A percentile compares a stretch with the other conserved stretches of the same genome.
Evolutionary conservation across 1,284 basidiomycete genomes (phyloP).

Genomic region (Meripilus lineatus): DNA sequence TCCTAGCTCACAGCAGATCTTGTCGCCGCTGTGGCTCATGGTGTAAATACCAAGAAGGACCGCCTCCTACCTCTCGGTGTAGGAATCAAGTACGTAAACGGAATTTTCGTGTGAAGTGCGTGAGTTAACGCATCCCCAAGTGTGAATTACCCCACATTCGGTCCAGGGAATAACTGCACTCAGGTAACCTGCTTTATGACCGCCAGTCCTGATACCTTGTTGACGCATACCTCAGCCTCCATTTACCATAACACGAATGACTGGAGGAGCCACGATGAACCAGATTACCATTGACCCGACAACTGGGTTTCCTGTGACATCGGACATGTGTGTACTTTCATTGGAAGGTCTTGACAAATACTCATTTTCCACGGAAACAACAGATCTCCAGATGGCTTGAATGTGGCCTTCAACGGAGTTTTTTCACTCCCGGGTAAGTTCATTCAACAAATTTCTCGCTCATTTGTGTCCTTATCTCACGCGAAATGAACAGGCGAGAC

Average conservation of each 20-base stretch:
- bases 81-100: constrained; percentile 19
- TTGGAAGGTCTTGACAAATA: neutral
- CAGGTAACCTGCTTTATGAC: constrained; percentile 10
- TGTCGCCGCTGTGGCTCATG: constrained; percentile 19
- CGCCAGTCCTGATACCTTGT: neutral
- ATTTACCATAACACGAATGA: constrained; percentile 23
- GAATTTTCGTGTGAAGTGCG: neutral
- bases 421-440: constrained; percentile 21
- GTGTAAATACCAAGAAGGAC: constrained; percentile 16
- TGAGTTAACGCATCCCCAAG: constrained; percentile 5
- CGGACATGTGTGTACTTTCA: constrained; percentile 15
- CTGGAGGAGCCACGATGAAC: constrained; percentile 19
- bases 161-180: constrained; percentile 20
- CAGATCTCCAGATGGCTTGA: constrained; percentile 20
- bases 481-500: constrained; percentile 21
- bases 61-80: constrained; percentile 22
- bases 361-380: neutral
- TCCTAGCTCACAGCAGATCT: constrained; percentile 18
- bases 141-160: constrained; percentile 23
- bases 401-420: constrained; percentile 20
- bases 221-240: constrained; percentile 17
- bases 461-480: neutral
- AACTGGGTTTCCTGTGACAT: constrained; percentile 20
- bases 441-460: neutral
- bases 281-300: constrained; percentile 17